These are phyloP conservation scores for Penicillium daleae DNA, from an alignment of 495 filamentous ascomycete genomes.

Conservation along the genomic window DNA sequence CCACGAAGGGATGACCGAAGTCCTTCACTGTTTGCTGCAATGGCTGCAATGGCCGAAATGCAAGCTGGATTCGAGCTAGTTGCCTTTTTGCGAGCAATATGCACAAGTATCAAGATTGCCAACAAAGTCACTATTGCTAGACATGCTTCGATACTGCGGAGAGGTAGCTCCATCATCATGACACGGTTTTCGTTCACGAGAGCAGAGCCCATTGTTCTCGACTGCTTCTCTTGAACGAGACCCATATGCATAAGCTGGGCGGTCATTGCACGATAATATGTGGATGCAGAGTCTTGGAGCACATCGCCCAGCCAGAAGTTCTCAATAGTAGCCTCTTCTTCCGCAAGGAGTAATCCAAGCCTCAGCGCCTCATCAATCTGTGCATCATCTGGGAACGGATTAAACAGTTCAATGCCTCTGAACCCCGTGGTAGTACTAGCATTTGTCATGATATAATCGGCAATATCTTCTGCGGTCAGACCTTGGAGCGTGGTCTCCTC, in stretches of 20 bases:
- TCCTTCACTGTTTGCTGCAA: conserved; percentile 9
- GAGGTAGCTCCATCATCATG: conserved; percentile 12
- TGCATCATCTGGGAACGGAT: neutral
- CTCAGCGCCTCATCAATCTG: neutral
- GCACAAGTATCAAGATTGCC: neutral
- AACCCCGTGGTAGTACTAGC: neutral
- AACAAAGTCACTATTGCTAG: neutral
- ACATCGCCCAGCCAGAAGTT: conserved; percentile 4
- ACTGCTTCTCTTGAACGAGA: neutral
- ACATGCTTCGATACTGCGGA: conserved; percentile 19
- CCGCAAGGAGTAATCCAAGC: conserved; percentile 2
- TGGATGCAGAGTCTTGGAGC: neutral
- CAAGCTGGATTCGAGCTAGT: conserved; percentile 9
- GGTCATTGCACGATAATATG: conserved; percentile 17
- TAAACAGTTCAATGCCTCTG: neutral
- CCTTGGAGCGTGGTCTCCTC: neutral
- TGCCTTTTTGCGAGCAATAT: neutral
- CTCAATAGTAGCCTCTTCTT: neutral
- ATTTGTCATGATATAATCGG: neutral
- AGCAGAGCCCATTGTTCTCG: conserved; percentile 5
- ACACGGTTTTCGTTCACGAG: conserved; percentile 17
- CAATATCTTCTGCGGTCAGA: neutral
- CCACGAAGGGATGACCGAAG: conserved; percentile 6
- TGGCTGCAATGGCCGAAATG: conserved; percentile 13
- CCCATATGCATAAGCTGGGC: conserved; percentile 18